Evolutionary conservation across 768 basidiomycete species (phyloP), one percentile per base, ranked within the genome.

Genomic region (Dioszegia aurantiaca): DNA sequence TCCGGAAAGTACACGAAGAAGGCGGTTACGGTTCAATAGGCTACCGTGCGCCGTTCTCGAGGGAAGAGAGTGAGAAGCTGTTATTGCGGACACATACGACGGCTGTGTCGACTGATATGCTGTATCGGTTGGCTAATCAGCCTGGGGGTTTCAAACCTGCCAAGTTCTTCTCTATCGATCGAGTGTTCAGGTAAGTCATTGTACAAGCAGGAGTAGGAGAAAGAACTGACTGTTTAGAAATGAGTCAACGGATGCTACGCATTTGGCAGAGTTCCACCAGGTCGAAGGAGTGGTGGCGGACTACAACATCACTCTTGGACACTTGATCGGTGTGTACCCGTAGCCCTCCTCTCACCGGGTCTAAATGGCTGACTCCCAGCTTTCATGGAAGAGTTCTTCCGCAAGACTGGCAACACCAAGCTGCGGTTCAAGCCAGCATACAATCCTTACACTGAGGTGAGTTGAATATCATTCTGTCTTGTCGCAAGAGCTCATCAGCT

Each of bases 221-320:
- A 51, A 3, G 23, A 14, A 17, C 27, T 19, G 28, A 23, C 33
- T 23, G 8, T 5, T 9, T 39, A 76, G 95, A 74, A 99, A 99
- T 69, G 95, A 99, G 78, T 90, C 95, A 0, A 89, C 90, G 83
- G 95, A 99, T 77, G 92, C 92, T 43, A 99, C 95, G 17, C 95
- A 99, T 81, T 72, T 99, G 62, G 95, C 95, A 3, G 95, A 99
- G 78, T 99, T 99, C 82, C 94, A 98, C 75, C 95, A 99, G 78
- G 95, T 99, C n/a, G 95, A 99, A 77, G 95, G 95, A 49, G 95
- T 99, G 44, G 91, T 99, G 26, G 95, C 95, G 10, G 95, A 99
- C 77, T 85, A 86, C 64, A 85, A 86, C 48, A 79, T 99, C 59
- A 98, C 94, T 1, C 80, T 99, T 26, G 94, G 91, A 17, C 92